Conservation (phyloP, 2,329 filamentous ascomycete species). For the Cladorrhinum sp. region DNA sequence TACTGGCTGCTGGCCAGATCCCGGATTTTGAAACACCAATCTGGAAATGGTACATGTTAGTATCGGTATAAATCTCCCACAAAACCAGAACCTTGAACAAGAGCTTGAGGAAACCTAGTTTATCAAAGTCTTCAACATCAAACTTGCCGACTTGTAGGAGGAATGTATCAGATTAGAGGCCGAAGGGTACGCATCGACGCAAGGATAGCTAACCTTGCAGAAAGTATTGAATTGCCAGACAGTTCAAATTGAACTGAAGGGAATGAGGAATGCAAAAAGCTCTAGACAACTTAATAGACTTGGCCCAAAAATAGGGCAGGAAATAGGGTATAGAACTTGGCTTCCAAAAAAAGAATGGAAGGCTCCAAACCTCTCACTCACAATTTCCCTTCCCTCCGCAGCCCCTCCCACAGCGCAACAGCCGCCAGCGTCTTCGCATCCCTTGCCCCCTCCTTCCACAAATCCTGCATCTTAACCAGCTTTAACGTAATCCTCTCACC, state of each 20-base stretch:
- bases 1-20: slow-evolving; percentile 39
- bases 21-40: slow-evolving; percentile 66
- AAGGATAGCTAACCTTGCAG: slow-evolving; percentile 71
- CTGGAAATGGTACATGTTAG: slow-evolving; percentile 68
- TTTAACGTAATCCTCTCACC: slow-evolving; percentile 63
- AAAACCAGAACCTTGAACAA: slow-evolving; percentile 67
- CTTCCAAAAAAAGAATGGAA: no score
- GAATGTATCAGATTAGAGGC: slow-evolving; percentile 65
- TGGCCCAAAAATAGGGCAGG: not conserved
- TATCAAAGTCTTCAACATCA: slow-evolving; percentile 73
- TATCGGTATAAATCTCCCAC: slow-evolving; percentile 65
- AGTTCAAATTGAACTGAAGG: slow-evolving; percentile 39
- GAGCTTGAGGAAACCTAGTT: slow-evolving; percentile 77
- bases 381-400: slow-evolving; percentile 47
- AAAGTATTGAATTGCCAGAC: slow-evolving; percentile 73
- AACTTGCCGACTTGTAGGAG: slow-evolving; percentile 60
- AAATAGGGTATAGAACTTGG: not conserved
- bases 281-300: slow-evolving; percentile 9
- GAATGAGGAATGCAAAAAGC: not conserved
- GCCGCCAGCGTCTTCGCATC: slow-evolving; percentile 61
- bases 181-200: slow-evolving; percentile 76
- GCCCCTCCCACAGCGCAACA: slow-evolving; percentile 56
- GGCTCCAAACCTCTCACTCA: no score
- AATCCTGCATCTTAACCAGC: slow-evolving; percentile 53
- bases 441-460: slow-evolving; percentile 56